These are phyloP conservation scores for Calonectria crousiana DNA, from an alignment of 2,329 filamentous ascomycete genomes.

Conservation along the genomic window DNA sequence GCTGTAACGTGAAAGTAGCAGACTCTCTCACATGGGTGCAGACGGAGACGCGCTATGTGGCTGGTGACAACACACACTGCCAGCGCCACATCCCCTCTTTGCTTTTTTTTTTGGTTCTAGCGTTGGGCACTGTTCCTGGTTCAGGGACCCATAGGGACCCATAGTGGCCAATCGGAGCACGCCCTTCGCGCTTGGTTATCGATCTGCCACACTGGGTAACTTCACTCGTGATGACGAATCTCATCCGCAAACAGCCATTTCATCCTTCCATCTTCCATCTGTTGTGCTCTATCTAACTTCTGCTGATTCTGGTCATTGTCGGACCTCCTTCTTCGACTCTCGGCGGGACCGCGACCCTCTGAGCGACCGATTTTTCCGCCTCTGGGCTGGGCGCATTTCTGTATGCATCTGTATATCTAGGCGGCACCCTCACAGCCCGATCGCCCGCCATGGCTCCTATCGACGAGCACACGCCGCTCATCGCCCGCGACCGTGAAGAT, in stretches of 20 bases:
- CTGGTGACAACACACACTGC: not conserved
- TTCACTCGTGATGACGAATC: constrained; percentile 44
- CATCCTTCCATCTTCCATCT: constrained; percentile 24
- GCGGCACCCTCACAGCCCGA: constrained; percentile 43
- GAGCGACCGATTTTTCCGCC: not conserved
- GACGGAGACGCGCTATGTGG: constrained; percentile 2
- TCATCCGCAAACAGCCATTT: constrained; percentile 41
- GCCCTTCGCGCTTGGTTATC: constrained; percentile 36
- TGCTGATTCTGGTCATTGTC: constrained; percentile 12
- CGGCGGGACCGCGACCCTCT: not conserved
- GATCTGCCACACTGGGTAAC: constrained; percentile 39
- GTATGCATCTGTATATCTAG: constrained; percentile 18
- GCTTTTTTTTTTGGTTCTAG: constrained; percentile 10
- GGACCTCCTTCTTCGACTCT: constrained; percentile 26
- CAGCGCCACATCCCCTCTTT: constrained; percentile 19
- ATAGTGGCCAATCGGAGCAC: constrained; percentile 33
- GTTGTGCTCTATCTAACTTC: not conserved
- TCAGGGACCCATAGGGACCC: too few species aligned
- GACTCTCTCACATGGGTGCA: not conserved
- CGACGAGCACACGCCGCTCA: constrained; percentile 59
- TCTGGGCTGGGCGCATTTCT: constrained; percentile 13
- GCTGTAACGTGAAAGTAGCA: not conserved
- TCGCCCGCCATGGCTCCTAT: constrained; percentile 54
- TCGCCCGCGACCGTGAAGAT: constrained; percentile 50
- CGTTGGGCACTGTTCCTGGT: constrained; percentile 37